Conservation (phyloP, 805 yeast species). For the Soucietia sequanensis region DNA sequence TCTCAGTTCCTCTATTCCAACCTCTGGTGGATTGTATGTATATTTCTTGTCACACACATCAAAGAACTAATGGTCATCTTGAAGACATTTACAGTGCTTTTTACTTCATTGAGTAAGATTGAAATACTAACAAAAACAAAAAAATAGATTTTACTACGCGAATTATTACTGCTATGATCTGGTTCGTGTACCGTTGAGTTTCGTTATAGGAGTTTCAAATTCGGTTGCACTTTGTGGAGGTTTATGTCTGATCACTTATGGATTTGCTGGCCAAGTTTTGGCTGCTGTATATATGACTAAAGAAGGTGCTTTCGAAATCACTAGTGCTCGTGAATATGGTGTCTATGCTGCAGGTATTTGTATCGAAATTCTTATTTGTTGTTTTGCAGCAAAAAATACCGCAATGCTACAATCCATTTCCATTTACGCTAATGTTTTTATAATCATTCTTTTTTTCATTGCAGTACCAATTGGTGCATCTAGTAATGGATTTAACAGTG, state of each 20-base stretch:
- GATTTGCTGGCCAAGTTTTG: constrained; percentile 58
- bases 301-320: constrained; percentile 56
- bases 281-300: constrained; percentile 55
- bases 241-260: constrained; percentile 66
- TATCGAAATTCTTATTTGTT: constrained; percentile 51
- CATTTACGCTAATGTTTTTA: constrained; percentile 50
- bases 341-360: constrained; percentile 62
- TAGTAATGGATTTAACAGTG: constrained; percentile 16
- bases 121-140: not conserved
- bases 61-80: too few relatives aligned
- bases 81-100: constrained; percentile 41
- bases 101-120: constrained; percentile 24
- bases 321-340: constrained; percentile 58
- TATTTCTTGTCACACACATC: too few relatives aligned
- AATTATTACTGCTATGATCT: constrained; percentile 61
- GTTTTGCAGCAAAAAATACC: constrained; percentile 54
- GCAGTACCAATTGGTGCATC: constrained; percentile 63
- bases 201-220: constrained; percentile 65
- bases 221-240: constrained; percentile 67
- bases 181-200: constrained; percentile 53
- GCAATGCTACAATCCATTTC: constrained; percentile 62
- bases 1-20: constrained; percentile 67
- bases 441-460: constrained; percentile 55
- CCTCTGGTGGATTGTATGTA: constrained; percentile 74
- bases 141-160: too few relatives aligned